Conservation (phyloP, 1,284 basidiomycete genomes). For the Erythrobasidium hasegawianum region DNA sequence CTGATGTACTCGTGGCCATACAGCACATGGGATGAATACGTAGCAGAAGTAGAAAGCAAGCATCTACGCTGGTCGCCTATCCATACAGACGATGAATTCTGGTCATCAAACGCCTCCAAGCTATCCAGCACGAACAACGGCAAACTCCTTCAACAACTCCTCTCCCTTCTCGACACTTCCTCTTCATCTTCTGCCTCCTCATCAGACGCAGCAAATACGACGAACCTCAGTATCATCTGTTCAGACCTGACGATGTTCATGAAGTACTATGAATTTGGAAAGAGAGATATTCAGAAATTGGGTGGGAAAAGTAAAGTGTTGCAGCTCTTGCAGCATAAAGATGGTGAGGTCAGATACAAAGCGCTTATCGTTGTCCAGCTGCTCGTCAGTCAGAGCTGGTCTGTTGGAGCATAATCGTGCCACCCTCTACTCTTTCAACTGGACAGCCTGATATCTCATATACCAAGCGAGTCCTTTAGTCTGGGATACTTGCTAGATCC, state of each 20-base stretch:
- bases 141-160: slow-evolving; percentile 59
- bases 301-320: slow-evolving; percentile 87
- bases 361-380: slow-evolving; percentile 70
- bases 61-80: slow-evolving; percentile 89
- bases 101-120: slow-evolving; percentile 87
- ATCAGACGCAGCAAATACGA: slow-evolving; percentile 40
- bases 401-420: background rate
- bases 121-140: slow-evolving; percentile 79
- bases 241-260: slow-evolving; percentile 93
- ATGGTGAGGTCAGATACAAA: slow-evolving; percentile 85
- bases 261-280: slow-evolving; percentile 65
- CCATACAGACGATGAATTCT: slow-evolving; percentile 94
- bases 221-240: slow-evolving; percentile 76
- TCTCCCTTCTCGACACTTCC: slow-evolving; percentile 68
- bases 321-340: slow-evolving; percentile 81
- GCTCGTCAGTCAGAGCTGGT: slow-evolving; percentile 45
- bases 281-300: slow-evolving; percentile 71
- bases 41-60: slow-evolving; percentile 81
- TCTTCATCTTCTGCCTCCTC: slow-evolving; percentile 58
- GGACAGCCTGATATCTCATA: background rate
- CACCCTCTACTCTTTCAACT: too few relatives aligned
- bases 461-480: background rate
- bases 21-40: slow-evolving; percentile 94
- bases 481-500: background rate
- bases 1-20: background rate